phyloP scores from a whole-genome alignment of 2,329 filamentous ascomycete genomes.

The Alternaria rosae region DNA sequence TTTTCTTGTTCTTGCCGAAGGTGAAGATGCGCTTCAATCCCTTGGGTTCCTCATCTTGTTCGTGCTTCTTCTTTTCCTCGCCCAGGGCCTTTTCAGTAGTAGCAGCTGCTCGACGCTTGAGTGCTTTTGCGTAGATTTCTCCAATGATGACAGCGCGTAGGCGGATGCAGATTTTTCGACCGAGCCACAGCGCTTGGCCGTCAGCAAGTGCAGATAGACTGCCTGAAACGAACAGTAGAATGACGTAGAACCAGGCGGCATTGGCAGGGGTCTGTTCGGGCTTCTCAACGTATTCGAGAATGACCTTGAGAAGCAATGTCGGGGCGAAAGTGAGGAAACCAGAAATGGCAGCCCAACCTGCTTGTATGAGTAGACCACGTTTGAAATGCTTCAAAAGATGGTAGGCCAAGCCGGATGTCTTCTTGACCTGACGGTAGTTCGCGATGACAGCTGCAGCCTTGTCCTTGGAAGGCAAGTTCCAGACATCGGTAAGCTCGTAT shows the following conservation, averaged over 20 bases:
- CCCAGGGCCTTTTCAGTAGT: constrained; percentile 76
- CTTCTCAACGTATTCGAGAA: constrained; percentile 91
- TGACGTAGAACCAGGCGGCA: constrained; percentile 95
- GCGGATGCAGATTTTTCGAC: constrained; percentile 91
- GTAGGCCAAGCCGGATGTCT: constrained; percentile 77
- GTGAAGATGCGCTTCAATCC: constrained; percentile 57
- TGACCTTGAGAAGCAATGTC: constrained; percentile 87
- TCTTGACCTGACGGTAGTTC: constrained; percentile 85
- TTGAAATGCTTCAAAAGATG: constrained; percentile 89
- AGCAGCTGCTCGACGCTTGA: constrained; percentile 87
- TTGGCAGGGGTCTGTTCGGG: constrained; percentile 78
- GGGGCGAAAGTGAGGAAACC: constrained; percentile 90
- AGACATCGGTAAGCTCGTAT: constrained; percentile 83
- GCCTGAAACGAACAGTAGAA: constrained; percentile 84
- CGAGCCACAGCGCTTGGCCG: constrained; percentile 89
- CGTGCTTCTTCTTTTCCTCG: constrained; percentile 56
- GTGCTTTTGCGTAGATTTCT: constrained; percentile 94
- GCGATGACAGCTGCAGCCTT: constrained; percentile 83
- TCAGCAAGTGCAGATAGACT: constrained; percentile 82
- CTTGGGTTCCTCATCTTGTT: constrained; percentile 50
- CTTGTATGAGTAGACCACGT: constrained; percentile 76
- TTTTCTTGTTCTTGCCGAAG: constrained; percentile 67
- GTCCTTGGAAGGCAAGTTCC: constrained; percentile 88
- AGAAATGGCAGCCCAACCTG: constrained; percentile 77
- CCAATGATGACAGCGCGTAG: constrained; percentile 94